Base-by-base conservation (phyloP, 805 yeast species). In the Candida nitratophila region DNA sequence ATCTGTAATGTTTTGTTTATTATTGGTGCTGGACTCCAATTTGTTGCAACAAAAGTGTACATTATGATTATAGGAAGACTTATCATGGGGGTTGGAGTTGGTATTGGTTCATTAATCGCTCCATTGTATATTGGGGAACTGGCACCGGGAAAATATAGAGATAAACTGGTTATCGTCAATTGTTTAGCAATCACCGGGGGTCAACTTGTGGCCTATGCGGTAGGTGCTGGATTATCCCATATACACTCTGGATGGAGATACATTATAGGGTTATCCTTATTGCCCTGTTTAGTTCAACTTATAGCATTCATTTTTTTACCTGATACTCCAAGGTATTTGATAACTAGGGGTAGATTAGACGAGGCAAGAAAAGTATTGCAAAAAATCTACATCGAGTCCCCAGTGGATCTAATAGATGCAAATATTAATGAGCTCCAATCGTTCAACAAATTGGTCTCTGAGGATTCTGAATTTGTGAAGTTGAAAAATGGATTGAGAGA, bases 121-220 rank as follows among this genome's bases (percentile, higher is more conserved):
- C 81, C 81, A 1, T 63, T 76, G 40, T 73, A 74, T 69, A 69
- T 76, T 43, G 64, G 74, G 37, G 81, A 76, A 53, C 63, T 76
- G 46, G 74, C 80, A 2, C 81, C 81, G 3, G 62, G 75, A 7
- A 69, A 67, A 49, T 74, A 70, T 49, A 57, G 81, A 50, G 80
- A 80, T 22, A 60, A 77, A 31, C 60, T 76, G 44, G 77, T 76
- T 43, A 76, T 74, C 16, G 64, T 76, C 19, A 76, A 76, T 55
- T 71, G 76, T 47, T 60, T 75, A 57, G 74, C 74, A 43, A 75
- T 76, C 42, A 76, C 81, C 4, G 79, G 79, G 14, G 81, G 81
- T 42, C 81, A 76, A 52, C 56, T 76, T 43, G 59, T 75, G 6
- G 81, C 81, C 2, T 76, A 76, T 53, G 67, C 66, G 37, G 66